These are phyloP conservation scores for Dioscorea alata DNA, from an alignment of 106 monocot species.

Conservation along the genomic window DNA sequence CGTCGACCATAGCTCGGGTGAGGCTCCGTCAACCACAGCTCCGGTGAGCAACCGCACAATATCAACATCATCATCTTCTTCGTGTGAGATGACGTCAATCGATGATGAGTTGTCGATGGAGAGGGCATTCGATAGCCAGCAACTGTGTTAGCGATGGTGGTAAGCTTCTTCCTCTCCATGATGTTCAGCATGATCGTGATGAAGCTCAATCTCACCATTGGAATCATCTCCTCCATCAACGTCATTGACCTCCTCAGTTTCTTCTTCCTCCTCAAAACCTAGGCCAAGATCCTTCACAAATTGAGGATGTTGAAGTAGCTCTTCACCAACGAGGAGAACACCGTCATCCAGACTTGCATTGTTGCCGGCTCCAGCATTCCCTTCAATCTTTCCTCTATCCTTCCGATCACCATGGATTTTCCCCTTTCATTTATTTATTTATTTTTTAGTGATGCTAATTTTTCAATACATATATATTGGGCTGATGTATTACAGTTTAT, in stretches of 20 bases:
- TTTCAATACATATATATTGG: too few species aligned
- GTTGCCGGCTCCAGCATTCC: constrained; percentile 68
- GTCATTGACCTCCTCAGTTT: constrained; percentile 77
- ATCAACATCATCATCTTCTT: not conserved
- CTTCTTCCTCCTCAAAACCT: constrained; percentile 77
- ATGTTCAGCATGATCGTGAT: constrained; percentile 80
- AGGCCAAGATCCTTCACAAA: constrained; percentile 52
- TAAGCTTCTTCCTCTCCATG: constrained; percentile 40
- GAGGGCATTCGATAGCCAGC: constrained; percentile 37
- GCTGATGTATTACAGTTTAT: too few species aligned
- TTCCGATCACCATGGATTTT: not conserved
- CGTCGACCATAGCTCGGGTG: too few species aligned
- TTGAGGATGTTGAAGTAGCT: constrained; percentile 49
- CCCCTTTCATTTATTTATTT: not conserved
- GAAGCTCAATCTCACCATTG: constrained; percentile 84
- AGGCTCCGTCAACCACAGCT: not conserved
- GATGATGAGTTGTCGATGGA: constrained; percentile 30
- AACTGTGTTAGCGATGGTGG: constrained; percentile 36
- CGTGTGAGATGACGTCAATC: too few species aligned
- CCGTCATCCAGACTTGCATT: constrained; percentile 92
- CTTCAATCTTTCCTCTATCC: constrained; percentile 21
- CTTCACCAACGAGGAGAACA: constrained; percentile 94
- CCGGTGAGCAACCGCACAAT: not conserved
- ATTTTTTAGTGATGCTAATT: too few species aligned
- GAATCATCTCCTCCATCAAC: constrained; percentile 82